phyloP scores from a whole-genome alignment of 345 rosid genomes.

The Pistacia atlantica region DNA sequence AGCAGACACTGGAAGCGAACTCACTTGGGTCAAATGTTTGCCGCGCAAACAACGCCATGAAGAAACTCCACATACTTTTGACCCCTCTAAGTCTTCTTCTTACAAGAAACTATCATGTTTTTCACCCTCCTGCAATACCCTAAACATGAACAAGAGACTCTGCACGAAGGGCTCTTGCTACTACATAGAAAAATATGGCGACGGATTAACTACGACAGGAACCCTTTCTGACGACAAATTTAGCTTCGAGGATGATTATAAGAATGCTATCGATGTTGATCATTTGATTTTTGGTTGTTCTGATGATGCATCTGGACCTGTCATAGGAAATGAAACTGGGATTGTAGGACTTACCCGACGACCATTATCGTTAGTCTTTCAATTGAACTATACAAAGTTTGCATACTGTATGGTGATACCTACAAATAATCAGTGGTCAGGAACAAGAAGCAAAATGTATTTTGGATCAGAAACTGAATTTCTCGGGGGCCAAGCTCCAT shows the following conservation, averaged over 20 bases:
- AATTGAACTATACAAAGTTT: not conserved
- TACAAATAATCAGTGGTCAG: not conserved
- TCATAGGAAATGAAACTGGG: not conserved
- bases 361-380: not conserved
- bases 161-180: not conserved
- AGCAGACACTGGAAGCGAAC: not conserved
- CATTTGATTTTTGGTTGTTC: not conserved
- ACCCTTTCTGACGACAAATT: not conserved
- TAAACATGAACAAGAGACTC: not conserved
- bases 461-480: not conserved
- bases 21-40: not conserved
- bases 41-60: not conserved
- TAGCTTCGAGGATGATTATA: not conserved
- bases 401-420: not conserved
- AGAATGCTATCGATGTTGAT: not conserved
- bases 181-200: not conserved
- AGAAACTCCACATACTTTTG: not conserved
- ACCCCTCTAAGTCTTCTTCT: not conserved
- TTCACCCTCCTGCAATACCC: not conserved
- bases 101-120: not conserved
- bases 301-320: not conserved
- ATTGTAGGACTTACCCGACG: not conserved
- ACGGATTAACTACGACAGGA: not conserved
- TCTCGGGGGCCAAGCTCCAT: conserved; percentile 4
- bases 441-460: not conserved